Conservation (phyloP, 1,139 yeast species). For the Candida dubliniensis region DNA sequence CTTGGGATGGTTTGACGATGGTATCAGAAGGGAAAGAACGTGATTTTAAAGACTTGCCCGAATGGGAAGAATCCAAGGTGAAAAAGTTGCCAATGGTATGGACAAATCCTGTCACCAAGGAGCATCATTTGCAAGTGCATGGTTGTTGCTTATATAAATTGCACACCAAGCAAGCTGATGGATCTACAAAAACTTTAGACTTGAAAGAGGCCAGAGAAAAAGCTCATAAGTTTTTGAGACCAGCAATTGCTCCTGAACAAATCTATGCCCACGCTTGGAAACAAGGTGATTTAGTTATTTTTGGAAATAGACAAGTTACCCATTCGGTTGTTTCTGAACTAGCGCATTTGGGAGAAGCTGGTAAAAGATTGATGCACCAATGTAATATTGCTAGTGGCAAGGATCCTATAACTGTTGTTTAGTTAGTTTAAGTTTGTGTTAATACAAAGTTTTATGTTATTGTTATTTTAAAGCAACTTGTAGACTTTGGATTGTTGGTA, state of each 20-base stretch:
- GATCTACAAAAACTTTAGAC: conserved; percentile 47
- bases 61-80: conserved; percentile 76
- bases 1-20: conserved; percentile 84
- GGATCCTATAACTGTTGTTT: conserved; percentile 49
- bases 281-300: conserved; percentile 80
- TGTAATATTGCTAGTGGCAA: conserved; percentile 83
- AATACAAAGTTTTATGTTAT: background rate
- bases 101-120: conserved; percentile 87
- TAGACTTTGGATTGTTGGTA: no score
- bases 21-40: conserved; percentile 75
- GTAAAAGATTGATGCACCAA: conserved; percentile 82
- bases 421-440: background rate
- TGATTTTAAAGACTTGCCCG: conserved; percentile 65
- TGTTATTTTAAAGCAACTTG: background rate
- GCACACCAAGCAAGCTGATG: conserved; percentile 56
- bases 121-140: conserved; percentile 81
- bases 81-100: conserved; percentile 82
- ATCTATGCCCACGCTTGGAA: conserved; percentile 83
- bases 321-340: conserved; percentile 90
- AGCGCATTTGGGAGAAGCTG: conserved; percentile 42
- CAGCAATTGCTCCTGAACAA: conserved; percentile 72
- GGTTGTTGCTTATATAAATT: conserved; percentile 79
- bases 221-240: conserved; percentile 74
- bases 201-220: conserved; percentile 71
- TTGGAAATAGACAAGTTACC: conserved; percentile 86